Evolutionary conservation across 768 basidiomycete species (phyloP).

Genomic region (Panellus pusillus): DNA sequence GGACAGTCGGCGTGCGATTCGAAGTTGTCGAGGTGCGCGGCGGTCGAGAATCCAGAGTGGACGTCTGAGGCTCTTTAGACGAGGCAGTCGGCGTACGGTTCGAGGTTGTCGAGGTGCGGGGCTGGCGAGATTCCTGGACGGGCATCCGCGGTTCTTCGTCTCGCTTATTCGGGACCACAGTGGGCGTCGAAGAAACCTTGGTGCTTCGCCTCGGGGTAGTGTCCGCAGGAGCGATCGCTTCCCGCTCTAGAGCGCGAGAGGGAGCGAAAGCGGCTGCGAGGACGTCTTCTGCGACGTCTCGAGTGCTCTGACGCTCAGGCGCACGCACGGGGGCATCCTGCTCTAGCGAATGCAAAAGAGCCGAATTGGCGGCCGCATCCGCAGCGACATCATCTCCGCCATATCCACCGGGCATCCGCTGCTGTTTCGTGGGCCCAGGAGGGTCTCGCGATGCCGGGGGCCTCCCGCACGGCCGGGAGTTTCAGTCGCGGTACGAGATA

Average conservation of each 20-base stretch:
- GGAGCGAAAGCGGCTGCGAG: neutral
- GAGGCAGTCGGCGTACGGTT: neutral
- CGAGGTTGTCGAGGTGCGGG: neutral
- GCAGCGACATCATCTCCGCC: no score
- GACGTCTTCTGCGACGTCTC: neutral
- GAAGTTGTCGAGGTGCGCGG: neutral
- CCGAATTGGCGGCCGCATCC: no score
- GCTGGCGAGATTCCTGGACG: neutral
- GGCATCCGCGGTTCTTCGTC: neutral
- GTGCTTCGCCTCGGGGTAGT: constrained; percentile 1
- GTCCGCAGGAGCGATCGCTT: neutral
- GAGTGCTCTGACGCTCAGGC: constrained; percentile 6
- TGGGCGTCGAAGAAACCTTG: constrained; percentile 13
- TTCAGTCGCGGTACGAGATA: neutral
- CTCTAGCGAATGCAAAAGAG: no score
- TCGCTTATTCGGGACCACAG: neutral
- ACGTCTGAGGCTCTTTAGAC: neutral
- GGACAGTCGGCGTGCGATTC: neutral
- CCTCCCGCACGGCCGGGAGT: neutral
- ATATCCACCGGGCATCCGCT: no score
- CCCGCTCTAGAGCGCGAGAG: neutral
- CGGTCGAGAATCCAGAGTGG: neutral
- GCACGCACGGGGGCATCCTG: no score
- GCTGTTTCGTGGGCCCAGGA: neutral
- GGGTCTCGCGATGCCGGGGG: no score